These are phyloP conservation scores for Exsudoporus frostii DNA, from an alignment of 768 basidiomycete genomes.

Conservation along the genomic window DNA sequence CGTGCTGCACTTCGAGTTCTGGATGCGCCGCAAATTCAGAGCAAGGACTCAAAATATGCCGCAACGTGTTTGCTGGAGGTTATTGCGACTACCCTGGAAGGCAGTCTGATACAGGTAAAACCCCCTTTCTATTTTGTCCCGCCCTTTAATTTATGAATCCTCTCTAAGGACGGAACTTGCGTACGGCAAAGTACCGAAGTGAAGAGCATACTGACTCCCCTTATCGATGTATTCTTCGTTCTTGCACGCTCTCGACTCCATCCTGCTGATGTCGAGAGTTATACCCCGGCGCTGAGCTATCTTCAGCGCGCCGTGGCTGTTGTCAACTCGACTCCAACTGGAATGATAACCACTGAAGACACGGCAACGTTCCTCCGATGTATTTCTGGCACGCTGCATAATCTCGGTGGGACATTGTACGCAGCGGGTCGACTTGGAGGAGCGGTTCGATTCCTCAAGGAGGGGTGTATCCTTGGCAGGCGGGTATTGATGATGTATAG, in stretches of 20 bases:
- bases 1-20: slow-evolving; percentile 47
- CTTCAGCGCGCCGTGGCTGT: slow-evolving; percentile 42
- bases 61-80: slow-evolving; percentile 35
- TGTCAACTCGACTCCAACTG: slow-evolving; percentile 12
- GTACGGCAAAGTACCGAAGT: slow-evolving; percentile 14
- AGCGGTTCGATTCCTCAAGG: slow-evolving; percentile 63
- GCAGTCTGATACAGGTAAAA: slow-evolving; percentile 31
- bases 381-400: slow-evolving; percentile 68
- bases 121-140: not conserved
- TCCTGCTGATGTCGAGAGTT: slow-evolving; percentile 42
- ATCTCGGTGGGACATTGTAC: slow-evolving; percentile 67
- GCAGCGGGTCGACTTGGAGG: slow-evolving; percentile 58
- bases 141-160: not conserved
- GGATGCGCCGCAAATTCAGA: slow-evolving; percentile 31
- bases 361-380: slow-evolving; percentile 61
- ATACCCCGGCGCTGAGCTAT: slow-evolving; percentile 43
- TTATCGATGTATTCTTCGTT: slow-evolving; percentile 54
- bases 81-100: slow-evolving; percentile 34
- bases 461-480: slow-evolving; percentile 55
- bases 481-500: slow-evolving; percentile 39
- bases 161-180: slow-evolving; percentile 3
- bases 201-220: slow-evolving; percentile 39
- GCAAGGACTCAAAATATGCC: slow-evolving; percentile 2
- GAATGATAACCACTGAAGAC: slow-evolving; percentile 16
- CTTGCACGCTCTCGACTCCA: slow-evolving; percentile 47